Evolutionary conservation across 805 yeast genomes (phyloP), one percentile per base, ranked within the genome.

Genomic region (Kodamaea lidongshanica): DNA sequence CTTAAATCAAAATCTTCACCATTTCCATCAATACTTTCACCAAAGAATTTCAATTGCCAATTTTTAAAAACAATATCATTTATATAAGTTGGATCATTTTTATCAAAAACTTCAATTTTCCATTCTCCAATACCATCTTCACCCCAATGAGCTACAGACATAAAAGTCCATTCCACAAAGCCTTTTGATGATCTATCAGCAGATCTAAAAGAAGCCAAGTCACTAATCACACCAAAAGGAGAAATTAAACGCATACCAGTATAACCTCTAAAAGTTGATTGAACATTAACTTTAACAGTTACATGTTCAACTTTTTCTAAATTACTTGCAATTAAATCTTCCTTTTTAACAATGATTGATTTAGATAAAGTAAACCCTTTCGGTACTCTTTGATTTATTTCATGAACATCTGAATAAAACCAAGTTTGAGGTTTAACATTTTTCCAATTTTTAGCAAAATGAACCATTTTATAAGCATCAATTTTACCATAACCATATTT

Each of bases 101-200:
- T 43, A 5, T 50, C 50, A 33, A 49, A 54, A 2, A 88, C 88
- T 40, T 68, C 74, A 12, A 92, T 45, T 20, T 56, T 74, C 98
- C 98, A 92, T 4, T 70, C 74, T 7, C 99, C 99, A 15, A 56
- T 56, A 3, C 88, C 89, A 2, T 50, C 28, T 44, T 80, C 88
- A 22, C 96, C 96, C 96, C 97, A 92, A 53, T 92, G 97, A 1
- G 95, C 96, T n/a, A 92, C 97, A 7, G 89, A 73, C 85, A 88
- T 85, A 50, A 92, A 92, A 1, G 84, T 82, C 98, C 98, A 92
- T 42, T 81, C 67, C 4, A 51, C 44, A 41, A 85, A 81, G 0
- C 95, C 95, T 1, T 51, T 61, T 2, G 43, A 39, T 5, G 76
- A 65, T 6, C 34, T 40, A 54, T 92, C 98, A 12, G 56, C 42